Evolutionary conservation across 495 filamentous ascomycete species (phyloP).

Genomic region (Mytilinidion resinicola): DNA sequence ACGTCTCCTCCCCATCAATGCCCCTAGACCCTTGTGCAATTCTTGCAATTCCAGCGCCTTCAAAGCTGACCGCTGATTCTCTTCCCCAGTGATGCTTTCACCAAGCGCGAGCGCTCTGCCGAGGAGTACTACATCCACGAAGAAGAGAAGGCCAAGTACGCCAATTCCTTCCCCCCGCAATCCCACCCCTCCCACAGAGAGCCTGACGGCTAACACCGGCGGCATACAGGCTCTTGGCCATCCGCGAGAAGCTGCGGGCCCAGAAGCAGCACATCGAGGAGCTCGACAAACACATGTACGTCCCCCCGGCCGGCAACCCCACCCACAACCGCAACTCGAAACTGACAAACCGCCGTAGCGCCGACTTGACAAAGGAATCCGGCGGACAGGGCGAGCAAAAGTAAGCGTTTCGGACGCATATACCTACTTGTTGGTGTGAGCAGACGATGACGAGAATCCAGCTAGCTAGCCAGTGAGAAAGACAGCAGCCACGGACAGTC

Average conservation of each 20-base stretch:
- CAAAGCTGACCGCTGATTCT: neutral
- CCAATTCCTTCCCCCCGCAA: conserved; percentile 21
- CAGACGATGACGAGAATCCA: neutral
- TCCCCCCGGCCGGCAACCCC: neutral
- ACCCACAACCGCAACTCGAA: neutral
- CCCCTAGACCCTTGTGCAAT: neutral
- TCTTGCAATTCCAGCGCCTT: neutral
- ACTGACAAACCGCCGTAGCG: conserved; percentile 11
- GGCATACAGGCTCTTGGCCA: conserved; percentile 45
- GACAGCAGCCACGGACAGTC: too few relatives aligned
- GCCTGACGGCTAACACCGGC: neutral
- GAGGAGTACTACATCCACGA: conserved; percentile 77
- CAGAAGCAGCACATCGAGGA: conserved; percentile 81
- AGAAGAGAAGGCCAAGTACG: conserved; percentile 79
- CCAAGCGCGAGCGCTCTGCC: conserved; percentile 77
- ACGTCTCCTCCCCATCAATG: conserved; percentile 6
- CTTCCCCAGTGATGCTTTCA: conserved; percentile 71
- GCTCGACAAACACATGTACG: conserved; percentile 28
- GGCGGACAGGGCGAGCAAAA: conserved; percentile 16
- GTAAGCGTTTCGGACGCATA: neutral
- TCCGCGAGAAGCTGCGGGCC: conserved; percentile 71
- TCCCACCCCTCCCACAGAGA: neutral
- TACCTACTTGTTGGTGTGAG: neutral
- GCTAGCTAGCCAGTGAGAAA: neutral
- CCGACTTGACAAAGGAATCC: conserved; percentile 18